These are phyloP conservation scores for Geotrichum aggregatum DNA, from an alignment of 1,139 yeast species.

Conservation along the genomic window DNA sequence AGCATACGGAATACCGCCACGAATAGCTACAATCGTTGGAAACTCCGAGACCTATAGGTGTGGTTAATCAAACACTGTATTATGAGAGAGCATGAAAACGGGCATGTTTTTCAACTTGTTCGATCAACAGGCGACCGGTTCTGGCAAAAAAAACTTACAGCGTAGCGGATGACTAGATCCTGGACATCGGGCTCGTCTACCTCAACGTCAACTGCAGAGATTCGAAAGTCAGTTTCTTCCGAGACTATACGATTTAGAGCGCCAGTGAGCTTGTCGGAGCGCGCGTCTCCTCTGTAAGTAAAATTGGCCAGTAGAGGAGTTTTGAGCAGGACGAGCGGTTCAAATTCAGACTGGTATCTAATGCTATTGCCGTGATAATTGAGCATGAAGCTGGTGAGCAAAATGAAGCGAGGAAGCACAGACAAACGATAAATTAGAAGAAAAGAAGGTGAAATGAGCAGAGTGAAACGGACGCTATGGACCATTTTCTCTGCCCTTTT, in stretches of 20 bases:
- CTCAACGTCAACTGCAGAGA: conserved; percentile 67
- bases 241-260: conserved; percentile 54
- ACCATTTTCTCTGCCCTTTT: no score
- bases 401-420: no score
- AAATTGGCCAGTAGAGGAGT: conserved; percentile 69
- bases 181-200: conserved; percentile 61
- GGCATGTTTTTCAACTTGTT: not conserved
- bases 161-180: conserved; percentile 57
- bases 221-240: conserved; percentile 49
- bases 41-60: conserved; percentile 45
- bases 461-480: no score
- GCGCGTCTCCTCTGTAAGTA: conserved; percentile 61
- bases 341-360: conserved; percentile 51
- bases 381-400: no score
- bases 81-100: no score
- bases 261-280: conserved; percentile 60
- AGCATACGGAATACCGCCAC: conserved; percentile 61
- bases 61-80: not conserved
- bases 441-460: no score
- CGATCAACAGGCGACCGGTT: not conserved
- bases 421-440: no score
- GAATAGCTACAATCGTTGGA: conserved; percentile 64
- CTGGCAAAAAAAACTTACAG: conserved; percentile 20
- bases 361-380: conserved; percentile 29
- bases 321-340: conserved; percentile 48